phyloP scores from a whole-genome alignment of 2,329 filamentous ascomycete species.

The Phialemoniopsis sp. region DNA sequence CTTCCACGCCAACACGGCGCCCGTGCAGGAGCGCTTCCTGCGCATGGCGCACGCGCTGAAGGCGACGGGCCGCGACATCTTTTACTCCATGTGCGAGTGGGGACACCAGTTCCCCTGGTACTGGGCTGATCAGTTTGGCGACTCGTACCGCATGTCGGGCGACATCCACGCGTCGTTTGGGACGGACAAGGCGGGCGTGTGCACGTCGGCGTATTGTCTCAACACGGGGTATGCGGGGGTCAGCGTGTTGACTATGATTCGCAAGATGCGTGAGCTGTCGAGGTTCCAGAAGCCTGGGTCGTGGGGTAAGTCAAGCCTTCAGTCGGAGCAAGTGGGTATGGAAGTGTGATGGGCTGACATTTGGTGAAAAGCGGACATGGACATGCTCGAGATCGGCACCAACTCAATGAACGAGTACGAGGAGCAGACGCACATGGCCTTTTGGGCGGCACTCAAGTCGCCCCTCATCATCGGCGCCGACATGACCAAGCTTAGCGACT shows the following conservation, averaged over 20 bases:
- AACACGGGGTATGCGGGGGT: slow-evolving; percentile 26
- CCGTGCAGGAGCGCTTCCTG: slow-evolving; percentile 37
- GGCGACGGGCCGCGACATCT: slow-evolving; percentile 27
- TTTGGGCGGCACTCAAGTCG: slow-evolving; percentile 41
- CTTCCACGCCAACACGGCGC: slow-evolving; percentile 42
- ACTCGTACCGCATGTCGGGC: slow-evolving; percentile 31
- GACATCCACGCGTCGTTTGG: slow-evolving; percentile 24
- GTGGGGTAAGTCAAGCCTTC: slow-evolving; percentile 13
- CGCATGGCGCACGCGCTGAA: slow-evolving; percentile 26
- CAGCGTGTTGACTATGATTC: slow-evolving; percentile 22
- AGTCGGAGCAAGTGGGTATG: no score
- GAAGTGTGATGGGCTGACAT: background rate
- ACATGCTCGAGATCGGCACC: slow-evolving; percentile 36
- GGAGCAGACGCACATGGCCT: slow-evolving; percentile 37
- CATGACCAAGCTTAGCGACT: slow-evolving; percentile 22
- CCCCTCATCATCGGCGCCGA: slow-evolving; percentile 37
- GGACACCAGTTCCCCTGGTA: slow-evolving; percentile 18
- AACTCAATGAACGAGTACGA: slow-evolving; percentile 29
- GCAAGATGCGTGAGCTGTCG: slow-evolving; percentile 25
- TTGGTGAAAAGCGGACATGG: slow-evolving; percentile 25
- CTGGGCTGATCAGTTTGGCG: slow-evolving; percentile 25
- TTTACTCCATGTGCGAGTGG: slow-evolving; percentile 28
- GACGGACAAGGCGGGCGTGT: slow-evolving; percentile 15
- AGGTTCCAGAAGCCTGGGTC: slow-evolving; percentile 21
- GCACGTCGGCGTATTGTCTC: slow-evolving; percentile 24